These are phyloP conservation scores for Pharnaceum exiguum DNA, from an alignment of 148 eudicot species.

Conservation along the genomic window DNA sequence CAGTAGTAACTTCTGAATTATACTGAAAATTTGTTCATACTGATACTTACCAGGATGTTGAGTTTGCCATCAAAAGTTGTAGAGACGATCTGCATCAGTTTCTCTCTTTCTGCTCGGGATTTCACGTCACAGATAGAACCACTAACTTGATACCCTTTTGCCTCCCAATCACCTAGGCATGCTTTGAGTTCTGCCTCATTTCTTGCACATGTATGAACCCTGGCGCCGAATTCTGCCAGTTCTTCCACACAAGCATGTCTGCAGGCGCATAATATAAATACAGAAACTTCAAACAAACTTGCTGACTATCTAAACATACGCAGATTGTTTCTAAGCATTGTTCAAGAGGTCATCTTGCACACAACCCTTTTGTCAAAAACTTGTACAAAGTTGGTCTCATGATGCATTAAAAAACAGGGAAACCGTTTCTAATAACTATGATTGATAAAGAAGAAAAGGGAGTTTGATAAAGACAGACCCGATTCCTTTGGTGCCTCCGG, in stretches of 20 bases:
- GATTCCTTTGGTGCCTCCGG: conserved; percentile 30
- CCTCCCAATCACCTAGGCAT: conserved; percentile 21
- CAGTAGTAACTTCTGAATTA: too few species aligned
- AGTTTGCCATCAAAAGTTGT: conserved; percentile 34
- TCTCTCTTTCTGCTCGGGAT: conserved; percentile 22
- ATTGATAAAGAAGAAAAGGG: too few species aligned
- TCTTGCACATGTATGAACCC: conserved; percentile 33
- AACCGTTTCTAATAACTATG: too few species aligned
- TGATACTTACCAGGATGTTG: conserved; percentile 35
- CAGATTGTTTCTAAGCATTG: too few species aligned
- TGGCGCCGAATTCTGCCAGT: conserved; percentile 30
- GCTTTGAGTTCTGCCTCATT: conserved; percentile 31
- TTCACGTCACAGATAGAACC: conserved; percentile 31
- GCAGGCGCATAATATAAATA: not conserved
- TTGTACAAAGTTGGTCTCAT: too few species aligned
- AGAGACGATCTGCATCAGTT: conserved; percentile 30
- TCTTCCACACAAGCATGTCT: conserved; percentile 40
- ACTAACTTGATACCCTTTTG: conserved; percentile 32
- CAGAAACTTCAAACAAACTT: too few species aligned
- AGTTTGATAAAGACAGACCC: too few species aligned
- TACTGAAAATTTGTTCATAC: too few species aligned
- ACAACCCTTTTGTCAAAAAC: too few species aligned
- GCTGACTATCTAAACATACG: too few species aligned
- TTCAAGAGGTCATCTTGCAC: too few species aligned
- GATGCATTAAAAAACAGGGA: too few species aligned